These are phyloP conservation scores for Pseudozyma sp. DNA, from an alignment of 1,284 basidiomycete genomes.

Conservation along the genomic window DNA sequence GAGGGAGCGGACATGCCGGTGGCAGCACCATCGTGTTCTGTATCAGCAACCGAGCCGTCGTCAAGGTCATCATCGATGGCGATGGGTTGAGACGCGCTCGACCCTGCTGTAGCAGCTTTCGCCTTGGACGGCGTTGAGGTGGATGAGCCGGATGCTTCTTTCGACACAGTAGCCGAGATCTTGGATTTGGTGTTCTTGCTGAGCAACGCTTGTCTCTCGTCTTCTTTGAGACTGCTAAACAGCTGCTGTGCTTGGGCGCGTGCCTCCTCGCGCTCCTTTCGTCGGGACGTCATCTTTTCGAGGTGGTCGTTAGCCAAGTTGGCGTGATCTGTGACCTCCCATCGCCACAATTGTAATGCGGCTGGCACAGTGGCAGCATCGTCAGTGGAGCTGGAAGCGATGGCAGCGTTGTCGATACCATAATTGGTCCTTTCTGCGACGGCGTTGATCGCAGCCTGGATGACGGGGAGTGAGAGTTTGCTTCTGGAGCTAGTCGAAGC, in stretches of 20 bases:
- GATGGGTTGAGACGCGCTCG: slow-evolving; percentile 17
- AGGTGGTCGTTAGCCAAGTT: slow-evolving; percentile 79
- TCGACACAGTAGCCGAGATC: slow-evolving; percentile 32
- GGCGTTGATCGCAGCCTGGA: slow-evolving; percentile 47
- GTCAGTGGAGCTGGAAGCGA: slow-evolving; percentile 9
- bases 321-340: slow-evolving; percentile 80
- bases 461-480: slow-evolving; percentile 41
- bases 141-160: slow-evolving; percentile 5
- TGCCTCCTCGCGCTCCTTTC: slow-evolving; percentile 78
- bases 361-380: slow-evolving; percentile 23
- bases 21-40: slow-evolving; percentile 12
- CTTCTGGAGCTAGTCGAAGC: slow-evolving; percentile 12
- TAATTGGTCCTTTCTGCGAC: slow-evolving; percentile 62
- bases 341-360: slow-evolving; percentile 81
- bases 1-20: slow-evolving; percentile 15
- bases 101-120: slow-evolving; percentile 9
- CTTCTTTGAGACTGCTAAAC: slow-evolving; percentile 37
- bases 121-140: slow-evolving; percentile 11
- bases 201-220: slow-evolving; percentile 47
- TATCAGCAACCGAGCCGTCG: slow-evolving; percentile 35
- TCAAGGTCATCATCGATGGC: slow-evolving; percentile 45
- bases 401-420: slow-evolving; percentile 41
- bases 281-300: slow-evolving; percentile 77
- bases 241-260: slow-evolving; percentile 35
- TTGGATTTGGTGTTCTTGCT: slow-evolving; percentile 39